A percentile compares a stretch with the other conserved stretches of the same genome.
These are phyloP conservation scores for Pseudozyma sp. DNA, from an alignment of 1,284 basidiomycete genomes.

Conservation along the genomic window DNA sequence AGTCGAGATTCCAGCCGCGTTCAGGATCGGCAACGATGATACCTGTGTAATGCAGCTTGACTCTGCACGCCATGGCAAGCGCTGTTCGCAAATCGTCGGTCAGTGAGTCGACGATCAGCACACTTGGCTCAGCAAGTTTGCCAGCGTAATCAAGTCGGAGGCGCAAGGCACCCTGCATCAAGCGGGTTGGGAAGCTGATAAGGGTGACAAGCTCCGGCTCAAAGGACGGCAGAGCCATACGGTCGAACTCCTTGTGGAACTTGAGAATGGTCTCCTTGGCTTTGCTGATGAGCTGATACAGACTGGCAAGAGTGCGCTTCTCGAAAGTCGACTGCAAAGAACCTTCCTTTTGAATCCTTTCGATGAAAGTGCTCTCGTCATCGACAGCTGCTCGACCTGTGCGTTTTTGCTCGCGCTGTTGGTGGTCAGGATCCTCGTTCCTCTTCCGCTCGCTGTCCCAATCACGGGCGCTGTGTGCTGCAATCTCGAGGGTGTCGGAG, in stretches of 20 bases:
- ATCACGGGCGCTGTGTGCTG: conserved; percentile 19
- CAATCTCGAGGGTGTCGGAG: conserved; percentile 57
- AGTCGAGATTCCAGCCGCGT: conserved; percentile 87
- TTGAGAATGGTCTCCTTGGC: conserved; percentile 89
- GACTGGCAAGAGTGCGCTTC: conserved; percentile 87
- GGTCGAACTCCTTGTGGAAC: conserved; percentile 78
- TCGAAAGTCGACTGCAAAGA: conserved; percentile 93
- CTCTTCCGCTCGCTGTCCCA: conserved; percentile 13
- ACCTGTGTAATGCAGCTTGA: conserved; percentile 92
- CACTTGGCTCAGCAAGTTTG: conserved; percentile 84
- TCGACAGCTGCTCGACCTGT: conserved; percentile 20
- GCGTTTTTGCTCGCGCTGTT: conserved; percentile 21
- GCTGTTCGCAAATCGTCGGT: conserved; percentile 92
- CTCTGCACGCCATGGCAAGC: conserved; percentile 90
- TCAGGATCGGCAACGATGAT: conserved; percentile 85
- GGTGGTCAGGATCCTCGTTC: conserved; percentile 12
- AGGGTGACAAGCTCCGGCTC: conserved; percentile 91
- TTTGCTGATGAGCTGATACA: conserved; percentile 85
- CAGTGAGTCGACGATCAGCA: conserved; percentile 91
- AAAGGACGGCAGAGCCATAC: conserved; percentile 92
- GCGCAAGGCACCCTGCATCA: conserved; percentile 90
- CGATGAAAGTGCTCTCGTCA: conserved; percentile 77
- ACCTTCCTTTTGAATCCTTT: conserved; percentile 94
- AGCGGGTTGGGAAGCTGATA: conserved; percentile 92
- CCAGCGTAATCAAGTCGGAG: conserved; percentile 90